phyloP scores from a whole-genome alignment of 352 stramenopile species.

The Phytopythium chamaehyphon region DNA sequence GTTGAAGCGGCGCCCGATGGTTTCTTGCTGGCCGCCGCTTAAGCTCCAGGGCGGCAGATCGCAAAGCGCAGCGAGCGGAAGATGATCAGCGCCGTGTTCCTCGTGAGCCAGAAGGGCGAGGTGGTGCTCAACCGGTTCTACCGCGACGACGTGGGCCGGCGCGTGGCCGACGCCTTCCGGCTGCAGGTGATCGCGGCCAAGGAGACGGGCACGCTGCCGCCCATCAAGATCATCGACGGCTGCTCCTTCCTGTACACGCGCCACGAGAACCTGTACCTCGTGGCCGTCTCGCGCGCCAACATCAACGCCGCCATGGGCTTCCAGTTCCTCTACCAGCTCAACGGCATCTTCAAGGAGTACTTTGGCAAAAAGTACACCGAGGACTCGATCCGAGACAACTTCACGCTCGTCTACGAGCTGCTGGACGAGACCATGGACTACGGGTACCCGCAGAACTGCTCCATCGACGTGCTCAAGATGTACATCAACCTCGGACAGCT shows the following conservation, averaged over 20 bases:
- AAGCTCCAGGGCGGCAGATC: too few species aligned
- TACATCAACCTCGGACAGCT: constrained; percentile 97
- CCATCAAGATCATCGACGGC: constrained; percentile 95
- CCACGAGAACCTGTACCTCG: constrained; percentile 97
- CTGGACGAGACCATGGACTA: constrained; percentile 99
- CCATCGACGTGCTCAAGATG: constrained; percentile 96
- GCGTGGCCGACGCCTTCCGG: constrained; percentile 59
- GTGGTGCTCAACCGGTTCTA: constrained; percentile 84
- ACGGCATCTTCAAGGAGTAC: constrained; percentile 96
- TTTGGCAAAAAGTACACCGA: constrained; percentile 97
- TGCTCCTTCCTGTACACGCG: constrained; percentile 98
- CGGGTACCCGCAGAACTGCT: constrained; percentile 98
- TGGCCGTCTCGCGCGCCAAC: constrained; percentile 95
- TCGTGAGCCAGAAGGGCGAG: constrained; percentile 81
- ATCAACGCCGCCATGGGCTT: constrained; percentile 96
- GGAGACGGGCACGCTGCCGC: constrained; percentile 92
- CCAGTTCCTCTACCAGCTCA: constrained; percentile 96
- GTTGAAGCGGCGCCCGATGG: too few species aligned
- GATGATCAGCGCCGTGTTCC: constrained; percentile 81
- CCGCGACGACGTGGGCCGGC: constrained; percentile 38
- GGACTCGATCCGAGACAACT: constrained; percentile 97
- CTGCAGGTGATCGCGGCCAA: constrained; percentile 95
- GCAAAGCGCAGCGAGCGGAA: too few species aligned
- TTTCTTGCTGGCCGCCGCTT: too few species aligned
- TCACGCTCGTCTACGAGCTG: constrained; percentile 98